Conservation (phyloP, 2,329 filamentous ascomycete species). For the Aspergillus ustus region DNA sequence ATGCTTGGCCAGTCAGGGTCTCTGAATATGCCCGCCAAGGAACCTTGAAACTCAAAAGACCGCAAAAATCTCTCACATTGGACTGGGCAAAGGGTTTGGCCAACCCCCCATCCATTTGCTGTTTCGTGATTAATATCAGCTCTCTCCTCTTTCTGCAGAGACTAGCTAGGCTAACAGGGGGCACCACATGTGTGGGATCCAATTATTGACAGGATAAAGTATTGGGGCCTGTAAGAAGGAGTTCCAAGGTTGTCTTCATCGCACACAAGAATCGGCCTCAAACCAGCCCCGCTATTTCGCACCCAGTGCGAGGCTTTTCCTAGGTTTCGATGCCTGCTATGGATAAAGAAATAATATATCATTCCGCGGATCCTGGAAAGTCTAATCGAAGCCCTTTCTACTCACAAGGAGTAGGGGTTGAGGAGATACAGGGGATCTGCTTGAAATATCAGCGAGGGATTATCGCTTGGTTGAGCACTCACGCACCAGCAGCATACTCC, state of each 20-base stretch:
- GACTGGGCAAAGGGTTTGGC: not conserved
- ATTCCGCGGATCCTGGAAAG: not conserved
- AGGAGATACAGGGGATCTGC: constrained; percentile 2
- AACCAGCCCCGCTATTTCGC: not conserved
- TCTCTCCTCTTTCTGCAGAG: constrained; percentile 1
- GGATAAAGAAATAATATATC: constrained; percentile 2
- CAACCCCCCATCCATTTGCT: not conserved
- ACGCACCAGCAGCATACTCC: not conserved
- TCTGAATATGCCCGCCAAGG: not conserved
- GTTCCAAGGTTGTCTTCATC: constrained; percentile 4
- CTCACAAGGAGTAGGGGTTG: not conserved
- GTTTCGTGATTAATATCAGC: not conserved
- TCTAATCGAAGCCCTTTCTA: not conserved
- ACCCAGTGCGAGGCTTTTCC: no score
- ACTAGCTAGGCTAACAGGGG: not conserved
- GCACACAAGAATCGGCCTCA: not conserved
- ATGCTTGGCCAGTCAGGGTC: constrained; percentile 5
- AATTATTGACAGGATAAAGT: constrained; percentile 2
- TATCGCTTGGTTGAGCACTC: not conserved
- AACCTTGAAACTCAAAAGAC: not conserved
- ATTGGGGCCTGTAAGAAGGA: not conserved
- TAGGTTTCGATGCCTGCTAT: no score
- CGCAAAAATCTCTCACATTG: constrained; percentile 5
- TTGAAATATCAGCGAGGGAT: constrained; percentile 1
- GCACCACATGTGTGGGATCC: not conserved